Percentiles rank a stretch among this genome's conserved stretches.
These are phyloP conservation scores for Chaetoceros tenuissimus DNA, from an alignment of 108 stramenopile genomes.

Conservation along the genomic window DNA sequence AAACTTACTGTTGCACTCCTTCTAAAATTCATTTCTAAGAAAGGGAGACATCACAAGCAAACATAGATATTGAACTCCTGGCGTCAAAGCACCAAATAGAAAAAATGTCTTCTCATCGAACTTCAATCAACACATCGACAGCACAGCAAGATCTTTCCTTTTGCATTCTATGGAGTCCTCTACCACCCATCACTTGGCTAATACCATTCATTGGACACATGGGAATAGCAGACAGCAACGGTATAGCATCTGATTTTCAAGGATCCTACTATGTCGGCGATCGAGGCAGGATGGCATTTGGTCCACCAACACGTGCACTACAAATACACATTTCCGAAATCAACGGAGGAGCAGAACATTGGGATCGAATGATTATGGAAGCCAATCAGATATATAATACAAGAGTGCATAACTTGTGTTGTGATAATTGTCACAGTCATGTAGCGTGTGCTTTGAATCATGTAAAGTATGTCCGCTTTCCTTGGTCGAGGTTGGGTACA, in stretches of 20 bases:
- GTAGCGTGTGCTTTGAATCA: slow-evolving; percentile 85
- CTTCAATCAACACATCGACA: background rate
- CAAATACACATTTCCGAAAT: slow-evolving; percentile 30
- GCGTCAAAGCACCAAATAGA: too few species aligned
- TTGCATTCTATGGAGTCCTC: slow-evolving; percentile 78
- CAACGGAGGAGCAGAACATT: slow-evolving; percentile 46
- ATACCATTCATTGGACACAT: slow-evolving; percentile 93
- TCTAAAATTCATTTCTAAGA: too few species aligned
- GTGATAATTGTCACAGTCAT: slow-evolving; percentile 98
- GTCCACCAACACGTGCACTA: slow-evolving; percentile 50
- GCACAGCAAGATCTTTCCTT: slow-evolving; percentile 32
- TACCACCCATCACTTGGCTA: slow-evolving; percentile 87
- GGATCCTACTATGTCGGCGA: slow-evolving; percentile 90
- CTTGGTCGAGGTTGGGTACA: background rate
- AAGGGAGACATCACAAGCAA: too few species aligned
- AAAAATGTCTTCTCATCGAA: too few species aligned
- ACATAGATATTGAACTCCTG: too few species aligned
- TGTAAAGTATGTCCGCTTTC: slow-evolving; percentile 30
- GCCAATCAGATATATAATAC: slow-evolving; percentile 77
- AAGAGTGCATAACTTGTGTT: slow-evolving; percentile 95
- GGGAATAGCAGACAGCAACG: slow-evolving; percentile 85
- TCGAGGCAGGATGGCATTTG: slow-evolving; percentile 68
- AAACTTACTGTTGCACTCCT: too few species aligned
- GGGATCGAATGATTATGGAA: slow-evolving; percentile 78
- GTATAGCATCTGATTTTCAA: slow-evolving; percentile 91